These are phyloP conservation scores for Botrytis galanthina DNA, from an alignment of 2,329 filamentous ascomycete species.

Conservation along the genomic window DNA sequence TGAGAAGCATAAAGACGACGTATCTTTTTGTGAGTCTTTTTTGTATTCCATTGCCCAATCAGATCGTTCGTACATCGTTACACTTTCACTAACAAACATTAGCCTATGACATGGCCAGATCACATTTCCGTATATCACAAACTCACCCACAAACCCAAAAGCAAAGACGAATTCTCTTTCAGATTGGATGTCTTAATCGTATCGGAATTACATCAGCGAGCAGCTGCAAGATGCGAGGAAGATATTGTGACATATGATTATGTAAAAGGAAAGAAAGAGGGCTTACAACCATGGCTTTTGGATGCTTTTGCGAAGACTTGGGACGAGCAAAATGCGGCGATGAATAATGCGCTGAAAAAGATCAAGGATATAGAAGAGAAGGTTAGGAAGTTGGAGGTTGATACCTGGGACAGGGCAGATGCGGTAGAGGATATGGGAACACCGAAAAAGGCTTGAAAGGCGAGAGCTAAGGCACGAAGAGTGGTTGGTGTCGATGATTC, in stretches of 20 bases:
- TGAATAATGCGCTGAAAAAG: conserved; percentile 49
- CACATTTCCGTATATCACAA: conserved; percentile 81
- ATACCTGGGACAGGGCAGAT: conserved; percentile 70
- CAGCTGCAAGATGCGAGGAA: conserved; percentile 72
- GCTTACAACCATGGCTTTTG: conserved; percentile 59
- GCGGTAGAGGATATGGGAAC: conserved; percentile 69
- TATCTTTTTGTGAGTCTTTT: conserved; percentile 74
- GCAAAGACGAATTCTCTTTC: conserved; percentile 48
- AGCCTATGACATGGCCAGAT: conserved; percentile 81
- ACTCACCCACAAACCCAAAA: conserved; percentile 46
- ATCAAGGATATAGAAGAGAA: conserved; percentile 64
- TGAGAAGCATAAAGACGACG: conserved; percentile 76
- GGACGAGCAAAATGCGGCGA: conserved; percentile 59
- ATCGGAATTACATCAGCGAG: conserved; percentile 70
- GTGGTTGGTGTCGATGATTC: no score
- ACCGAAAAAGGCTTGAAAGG: not conserved
- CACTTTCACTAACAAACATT: not conserved
- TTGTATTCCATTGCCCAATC: not conserved
- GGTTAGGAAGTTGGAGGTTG: conserved; percentile 63
- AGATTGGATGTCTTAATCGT: conserved; percentile 63
- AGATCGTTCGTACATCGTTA: not conserved
- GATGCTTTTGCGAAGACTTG: conserved; percentile 59
- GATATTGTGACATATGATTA: conserved; percentile 82
- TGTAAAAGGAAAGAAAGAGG: conserved; percentile 52
- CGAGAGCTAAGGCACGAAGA: not conserved